Evolutionary conservation across 495 filamentous ascomycete species (phyloP).

Genomic region (Hypoxylon trugodes): DNA sequence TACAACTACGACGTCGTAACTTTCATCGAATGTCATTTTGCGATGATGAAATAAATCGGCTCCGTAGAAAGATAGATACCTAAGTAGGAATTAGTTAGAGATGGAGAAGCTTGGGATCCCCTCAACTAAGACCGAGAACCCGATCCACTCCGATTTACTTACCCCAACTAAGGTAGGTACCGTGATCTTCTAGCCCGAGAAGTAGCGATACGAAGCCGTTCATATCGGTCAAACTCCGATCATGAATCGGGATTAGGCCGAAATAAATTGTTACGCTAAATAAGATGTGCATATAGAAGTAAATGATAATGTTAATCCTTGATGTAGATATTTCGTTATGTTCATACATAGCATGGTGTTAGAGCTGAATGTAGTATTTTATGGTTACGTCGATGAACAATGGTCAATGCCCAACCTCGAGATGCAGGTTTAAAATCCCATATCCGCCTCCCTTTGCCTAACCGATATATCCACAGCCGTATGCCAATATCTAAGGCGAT

Average conservation of each 20-base stretch:
- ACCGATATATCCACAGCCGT: slow-evolving; percentile 27
- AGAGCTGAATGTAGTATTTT: not conserved
- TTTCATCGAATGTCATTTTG: slow-evolving; percentile 35
- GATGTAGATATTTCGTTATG: too few relatives aligned
- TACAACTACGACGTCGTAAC: slow-evolving; percentile 61
- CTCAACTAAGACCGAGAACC: not conserved
- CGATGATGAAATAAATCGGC: not conserved
- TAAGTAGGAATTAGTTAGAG: not conserved
- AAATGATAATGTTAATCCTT: too few relatives aligned
- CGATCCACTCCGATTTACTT: slow-evolving; percentile 11
- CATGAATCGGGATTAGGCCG: not conserved
- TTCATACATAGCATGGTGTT: not conserved
- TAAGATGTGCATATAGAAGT: too few relatives aligned
- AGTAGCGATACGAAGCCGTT: too few relatives aligned
- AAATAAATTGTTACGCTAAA: too few relatives aligned
- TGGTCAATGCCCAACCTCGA: not conserved
- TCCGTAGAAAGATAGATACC: not conserved
- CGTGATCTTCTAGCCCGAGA: too few relatives aligned
- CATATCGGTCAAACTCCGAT: too few relatives aligned
- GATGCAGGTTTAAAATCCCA: slow-evolving; percentile 16
- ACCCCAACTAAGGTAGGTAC: slow-evolving; percentile 18
- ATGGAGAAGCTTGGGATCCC: not conserved
- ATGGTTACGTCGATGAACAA: not conserved
- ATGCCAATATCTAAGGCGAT: slow-evolving; percentile 36
- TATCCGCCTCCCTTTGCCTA: slow-evolving; percentile 17